A percentile compares a stretch with the other conserved stretches of the same genome.
Conservation (phyloP, 106 monocot genomes). For the Phalaenopsis equestris region DNA sequence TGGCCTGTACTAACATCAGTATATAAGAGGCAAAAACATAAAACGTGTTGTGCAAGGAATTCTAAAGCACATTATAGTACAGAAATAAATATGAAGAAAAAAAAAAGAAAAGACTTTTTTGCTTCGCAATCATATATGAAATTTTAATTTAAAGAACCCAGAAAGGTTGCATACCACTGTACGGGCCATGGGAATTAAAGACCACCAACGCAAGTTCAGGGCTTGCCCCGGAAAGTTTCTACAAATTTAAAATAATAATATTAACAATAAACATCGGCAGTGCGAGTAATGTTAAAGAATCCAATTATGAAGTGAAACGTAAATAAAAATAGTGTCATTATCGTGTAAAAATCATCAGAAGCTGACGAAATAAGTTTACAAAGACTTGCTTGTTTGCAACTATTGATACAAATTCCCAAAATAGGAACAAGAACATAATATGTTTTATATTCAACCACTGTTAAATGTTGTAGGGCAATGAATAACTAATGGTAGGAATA, state of each 20-base stretch:
- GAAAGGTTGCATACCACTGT: slow-evolving; percentile 52
- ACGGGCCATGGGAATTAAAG: slow-evolving; percentile 81
- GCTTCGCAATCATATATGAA: background rate
- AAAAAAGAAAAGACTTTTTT: background rate
- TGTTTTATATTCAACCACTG: background rate
- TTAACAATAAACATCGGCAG: background rate
- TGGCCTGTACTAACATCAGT: background rate
- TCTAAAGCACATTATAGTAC: background rate
- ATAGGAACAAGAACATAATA: background rate
- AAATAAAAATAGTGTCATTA: background rate
- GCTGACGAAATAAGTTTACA: background rate
- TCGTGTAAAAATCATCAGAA: background rate
- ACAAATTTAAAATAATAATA: slow-evolving; percentile 11
- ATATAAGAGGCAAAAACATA: background rate
- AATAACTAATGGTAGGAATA: no score
- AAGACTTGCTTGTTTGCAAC: slow-evolving; percentile 2
- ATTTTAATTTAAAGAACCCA: background rate
- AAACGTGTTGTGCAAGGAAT: background rate
- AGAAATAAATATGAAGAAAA: background rate
- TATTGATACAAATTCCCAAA: background rate
- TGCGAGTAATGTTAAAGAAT: background rate
- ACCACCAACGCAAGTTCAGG: slow-evolving; percentile 77
- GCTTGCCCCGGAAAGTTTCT: slow-evolving; percentile 61
- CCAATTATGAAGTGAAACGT: background rate
- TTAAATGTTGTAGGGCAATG: no score